These are phyloP conservation scores for Alternaria arborescens DNA, from an alignment of 2,329 filamentous ascomycete species.

Conservation along the genomic window DNA sequence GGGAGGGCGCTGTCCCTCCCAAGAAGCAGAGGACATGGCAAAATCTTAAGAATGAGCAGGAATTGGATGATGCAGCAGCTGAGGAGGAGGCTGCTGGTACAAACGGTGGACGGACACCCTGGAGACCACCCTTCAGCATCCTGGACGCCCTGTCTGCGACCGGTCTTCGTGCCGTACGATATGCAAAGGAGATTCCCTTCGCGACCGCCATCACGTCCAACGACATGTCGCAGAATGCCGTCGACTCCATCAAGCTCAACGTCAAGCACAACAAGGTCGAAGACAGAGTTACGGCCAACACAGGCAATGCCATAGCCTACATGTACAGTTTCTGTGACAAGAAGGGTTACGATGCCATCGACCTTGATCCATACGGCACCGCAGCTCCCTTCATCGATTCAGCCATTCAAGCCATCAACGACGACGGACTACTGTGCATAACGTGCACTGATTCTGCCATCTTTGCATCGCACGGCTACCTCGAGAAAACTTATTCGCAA, in stretches of 20 bases:
- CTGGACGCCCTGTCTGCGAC: conserved; percentile 95
- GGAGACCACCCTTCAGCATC: conserved; percentile 62
- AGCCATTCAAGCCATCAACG: conserved; percentile 83
- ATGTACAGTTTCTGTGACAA: conserved; percentile 80
- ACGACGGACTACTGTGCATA: conserved; percentile 90
- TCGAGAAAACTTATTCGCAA: conserved; percentile 91
- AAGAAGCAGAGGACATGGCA: conserved; percentile 40
- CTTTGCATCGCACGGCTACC: conserved; percentile 92
- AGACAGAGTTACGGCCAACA: conserved; percentile 74
- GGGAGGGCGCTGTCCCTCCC: conserved; percentile 19
- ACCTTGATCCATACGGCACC: conserved; percentile 94
- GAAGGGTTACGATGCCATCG: conserved; percentile 84
- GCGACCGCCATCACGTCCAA: conserved; percentile 85
- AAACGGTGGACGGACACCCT: conserved; percentile 24
- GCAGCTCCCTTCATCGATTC: conserved; percentile 92
- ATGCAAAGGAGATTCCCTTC: conserved; percentile 89
- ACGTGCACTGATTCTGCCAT: conserved; percentile 97
- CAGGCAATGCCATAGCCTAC: conserved; percentile 85
- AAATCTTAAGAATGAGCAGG: conserved; percentile 20
- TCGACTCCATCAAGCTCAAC: conserved; percentile 83
- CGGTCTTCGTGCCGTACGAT: conserved; percentile 87
- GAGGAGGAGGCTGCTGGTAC: conserved; percentile 4
- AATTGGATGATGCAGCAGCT: conserved; percentile 6
- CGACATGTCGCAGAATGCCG: conserved; percentile 80
- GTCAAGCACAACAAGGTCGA: conserved; percentile 81